Evolutionary conservation across 1,139 yeast genomes (phyloP), one percentile per base, ranked within the genome.

Genomic region (Eremothecium sinecaudum): DNA sequence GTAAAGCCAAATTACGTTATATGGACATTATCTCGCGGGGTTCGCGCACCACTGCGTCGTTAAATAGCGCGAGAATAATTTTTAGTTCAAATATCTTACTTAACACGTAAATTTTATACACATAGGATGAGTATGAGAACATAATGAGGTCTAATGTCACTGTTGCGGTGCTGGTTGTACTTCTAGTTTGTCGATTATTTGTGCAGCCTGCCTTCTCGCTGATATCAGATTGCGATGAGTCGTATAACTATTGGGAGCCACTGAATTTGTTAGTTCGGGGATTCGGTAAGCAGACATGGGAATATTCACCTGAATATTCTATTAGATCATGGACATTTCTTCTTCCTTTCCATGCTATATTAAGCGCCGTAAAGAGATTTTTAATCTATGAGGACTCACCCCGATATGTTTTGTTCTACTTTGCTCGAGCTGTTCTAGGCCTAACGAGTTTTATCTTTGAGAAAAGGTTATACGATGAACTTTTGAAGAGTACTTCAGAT

Each of bases 241-340:
- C 75, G 2, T 87, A 73, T 67, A 87, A 87, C 51, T 87, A 83
- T 59, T 86, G 87, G 90, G 98, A 87, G 47, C 96, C 98, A 0
- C 64, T 87, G 39, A 90, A 87, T 53, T 66, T 80, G 35, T 50
- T 87, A 24, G 61, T 79, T 3, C 71, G 94, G 45, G 80, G 79
- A 2, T 84, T 82, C 56, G 98, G 97, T 2, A 81, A 84, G 47
- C 86, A 86, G 57, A 87, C 97, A 0, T 87, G 96, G 97, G 97
- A 87, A 52, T 87, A 87, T 56, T 83, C 95, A 1, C 96, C 97
- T 0, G 82, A 71, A 36, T 84, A 73, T 51, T 86, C 94, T 13
- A 84, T 87, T 35, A 63, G 97, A 43, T 82, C 94, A 5, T 87
- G 93, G 74, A 70, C 81, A 0, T 86, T 80, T 48, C 53, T 80